Evolutionary conservation across 257 asterid species (phyloP), one percentile per base, ranked within the genome.

Genomic region (Primulina huaijiensis): DNA sequence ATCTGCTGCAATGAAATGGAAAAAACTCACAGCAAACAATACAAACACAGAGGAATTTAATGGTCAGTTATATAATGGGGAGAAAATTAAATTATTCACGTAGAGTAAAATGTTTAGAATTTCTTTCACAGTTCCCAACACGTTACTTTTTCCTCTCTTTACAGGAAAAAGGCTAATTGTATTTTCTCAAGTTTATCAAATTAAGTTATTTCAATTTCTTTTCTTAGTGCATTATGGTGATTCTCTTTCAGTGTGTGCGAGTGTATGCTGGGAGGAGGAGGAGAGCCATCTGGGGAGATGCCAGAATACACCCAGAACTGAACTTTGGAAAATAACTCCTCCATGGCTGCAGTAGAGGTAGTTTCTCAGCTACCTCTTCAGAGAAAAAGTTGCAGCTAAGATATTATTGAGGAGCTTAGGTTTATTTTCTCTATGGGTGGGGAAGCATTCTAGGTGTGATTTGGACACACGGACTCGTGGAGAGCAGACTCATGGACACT

Each of bases 11-110:
- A 67, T 50, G 8, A 4, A 12, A 53, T 52, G 60, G 61, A 35
- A 16, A 16, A 7, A 20, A 56, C 12, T 67, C 67, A 21, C 69
- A 71, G 27, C 60, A 65, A 23, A 66, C 34, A 64, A 74, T 34
- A 53, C 31, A 7, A 55, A 64, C 30, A 21, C 1, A 6, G 33
- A 55, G 56, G 20, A 57, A 21, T 62, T 16, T 56, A 64, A 62
- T 19, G 21, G 64, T 21, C 29, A 38, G 14, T 23, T 63, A 50
- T 69, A 67, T 14, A 62, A 64, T 31, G 14, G 19, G 50, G 63
- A 67, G 64, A 70, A 52, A 58, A 23, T 27, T 14, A 27, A 6
- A 20, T 20, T 61, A 46, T 46, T 19, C 34, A 27, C 30, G 25
- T 27, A 38, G 19, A 70, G 31, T 10, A 50, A 30, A 19, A 30